Base-by-base conservation (phyloP, 371 early-diverging fungal species). In the Apophysomyces variabilis region DNA sequence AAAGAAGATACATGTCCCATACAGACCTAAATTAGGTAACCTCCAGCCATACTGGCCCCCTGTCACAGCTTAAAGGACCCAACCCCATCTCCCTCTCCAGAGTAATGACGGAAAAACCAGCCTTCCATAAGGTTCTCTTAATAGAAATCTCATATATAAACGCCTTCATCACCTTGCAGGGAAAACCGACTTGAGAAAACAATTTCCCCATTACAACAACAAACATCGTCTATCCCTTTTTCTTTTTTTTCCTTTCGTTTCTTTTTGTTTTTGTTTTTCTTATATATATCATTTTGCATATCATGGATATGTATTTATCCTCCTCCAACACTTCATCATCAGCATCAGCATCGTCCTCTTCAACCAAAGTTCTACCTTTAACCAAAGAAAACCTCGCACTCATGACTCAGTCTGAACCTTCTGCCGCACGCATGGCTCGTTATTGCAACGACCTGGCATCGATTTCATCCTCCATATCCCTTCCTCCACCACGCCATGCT, bases 371-470 rank as follows among this genome's bases (percentile, higher is more conserved):
- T 56, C 50, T 26, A 26, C 69, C 69, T 13, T 38, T 68, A 5
- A 68, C 69, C 18, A 68, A 68, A 57, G 69, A 68, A 59, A 68
- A 68, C 44, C 57, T 68, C 7, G 54, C 64, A 8, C 69, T 18
- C 26, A 39, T 60, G 38, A 58, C 58, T 18, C 61, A 67, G 37
- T 18, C 57, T 21, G 65, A 64, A 21, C 57, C 45, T 14, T 60
- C 65, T 11, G 57, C 60, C 44, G 43, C 57, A 12, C 57, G 64
- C 32, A 14, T 68, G 35, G 60, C 54, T 13, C 69, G 69, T 13
- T 68, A 68, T 39, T 68, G 62, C 56, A 59, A 68, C 26, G 69
- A 65, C 4, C 58, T 61, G 38, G 56, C 69, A 44, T 50, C 54
- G 7, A 50, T 50, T 26, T 21, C 54, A 32, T 50, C 54, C 4